These are phyloP conservation scores for Henckelia pumila DNA, from an alignment of 257 asterid genomes.

Conservation along the genomic window DNA sequence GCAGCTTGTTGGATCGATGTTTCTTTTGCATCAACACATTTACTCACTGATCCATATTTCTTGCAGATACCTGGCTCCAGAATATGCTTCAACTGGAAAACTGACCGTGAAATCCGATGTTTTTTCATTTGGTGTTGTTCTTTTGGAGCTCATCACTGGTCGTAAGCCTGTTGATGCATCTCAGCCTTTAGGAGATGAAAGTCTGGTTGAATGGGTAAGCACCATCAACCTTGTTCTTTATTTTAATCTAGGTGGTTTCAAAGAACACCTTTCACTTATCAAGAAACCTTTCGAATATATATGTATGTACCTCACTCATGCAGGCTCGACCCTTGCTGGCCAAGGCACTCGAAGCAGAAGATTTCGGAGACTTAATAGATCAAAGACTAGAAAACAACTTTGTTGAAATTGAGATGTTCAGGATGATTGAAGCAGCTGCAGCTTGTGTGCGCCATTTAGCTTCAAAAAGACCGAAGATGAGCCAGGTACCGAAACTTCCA, in stretches of 20 bases:
- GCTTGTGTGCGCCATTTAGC: conserved; percentile 94
- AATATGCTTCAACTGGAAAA: conserved; percentile 88
- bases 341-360: conserved; percentile 65
- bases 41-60: no score
- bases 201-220: conserved; percentile 88
- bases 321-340: conserved; percentile 83
- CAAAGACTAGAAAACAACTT: conserved; percentile 50
- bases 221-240: conserved; percentile 17
- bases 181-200: conserved; percentile 85
- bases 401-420: conserved; percentile 60
- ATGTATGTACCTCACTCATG: no score
- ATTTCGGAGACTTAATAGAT: conserved; percentile 59
- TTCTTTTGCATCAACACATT: no score
- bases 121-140: conserved; percentile 81
- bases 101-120: conserved; percentile 87
- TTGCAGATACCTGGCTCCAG: no score
- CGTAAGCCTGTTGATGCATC: conserved; percentile 84
- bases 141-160: conserved; percentile 86
- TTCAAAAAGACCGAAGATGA: conserved; percentile 77
- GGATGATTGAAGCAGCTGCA: conserved; percentile 90
- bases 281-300: conserved; percentile 9
- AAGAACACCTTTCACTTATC: conserved; percentile 4
- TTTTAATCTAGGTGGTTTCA: conserved; percentile 22
- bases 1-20: no score
- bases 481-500: conserved; percentile 44